phyloP scores from a whole-genome alignment of 352 stramenopile genomes.

The Halophytophthora batemanensis region DNA sequence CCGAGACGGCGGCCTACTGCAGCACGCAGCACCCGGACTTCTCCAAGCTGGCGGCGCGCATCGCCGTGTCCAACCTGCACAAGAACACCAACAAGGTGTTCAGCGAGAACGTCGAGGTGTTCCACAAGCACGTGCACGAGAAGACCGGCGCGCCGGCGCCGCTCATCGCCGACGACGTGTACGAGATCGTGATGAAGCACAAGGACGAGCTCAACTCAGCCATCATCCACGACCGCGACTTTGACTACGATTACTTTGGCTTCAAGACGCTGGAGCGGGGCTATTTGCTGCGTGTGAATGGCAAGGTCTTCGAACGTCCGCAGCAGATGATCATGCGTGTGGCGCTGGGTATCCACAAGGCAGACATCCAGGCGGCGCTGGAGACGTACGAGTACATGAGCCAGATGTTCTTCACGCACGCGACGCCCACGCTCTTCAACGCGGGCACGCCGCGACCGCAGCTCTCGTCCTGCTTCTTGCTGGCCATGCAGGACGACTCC shows the following conservation, averaged over 20 bases:
- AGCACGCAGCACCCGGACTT: slow-evolving; percentile 98
- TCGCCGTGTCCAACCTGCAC: slow-evolving; percentile 99
- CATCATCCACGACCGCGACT: slow-evolving; percentile 98
- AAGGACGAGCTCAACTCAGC: slow-evolving; percentile 95
- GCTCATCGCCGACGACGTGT: slow-evolving; percentile 94
- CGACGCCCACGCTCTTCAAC: slow-evolving; percentile 99
- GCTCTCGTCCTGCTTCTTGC: slow-evolving; percentile 98
- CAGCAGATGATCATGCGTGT: slow-evolving; percentile 99
- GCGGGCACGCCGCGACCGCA: slow-evolving; percentile 97
- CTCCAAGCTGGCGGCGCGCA: slow-evolving; percentile 96
- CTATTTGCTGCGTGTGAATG: slow-evolving; percentile 96
- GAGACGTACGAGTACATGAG: slow-evolving; percentile 99
- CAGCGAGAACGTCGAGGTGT: slow-evolving; percentile 91
- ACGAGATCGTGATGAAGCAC: slow-evolving; percentile 94
- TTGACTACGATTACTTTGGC: slow-evolving; percentile 99
- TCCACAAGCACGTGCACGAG: slow-evolving; percentile 95
- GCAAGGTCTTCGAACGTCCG: slow-evolving; percentile 95
- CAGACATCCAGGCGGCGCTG: slow-evolving; percentile 91
- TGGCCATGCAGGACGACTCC: slow-evolving; percentile 98
- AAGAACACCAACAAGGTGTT: slow-evolving; percentile 98
- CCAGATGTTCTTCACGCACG: slow-evolving; percentile 97
- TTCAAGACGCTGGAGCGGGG: slow-evolving; percentile 99
- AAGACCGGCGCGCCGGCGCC: slow-evolving; percentile 92
- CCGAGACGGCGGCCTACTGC: slow-evolving; percentile 97
- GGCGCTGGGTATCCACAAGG: slow-evolving; percentile 96